Percentiles rank a stretch among this genome's conserved stretches.
These are phyloP conservation scores for Dactylonectria estremocensis DNA, from an alignment of 2,329 filamentous ascomycete species.

Conservation along the genomic window DNA sequence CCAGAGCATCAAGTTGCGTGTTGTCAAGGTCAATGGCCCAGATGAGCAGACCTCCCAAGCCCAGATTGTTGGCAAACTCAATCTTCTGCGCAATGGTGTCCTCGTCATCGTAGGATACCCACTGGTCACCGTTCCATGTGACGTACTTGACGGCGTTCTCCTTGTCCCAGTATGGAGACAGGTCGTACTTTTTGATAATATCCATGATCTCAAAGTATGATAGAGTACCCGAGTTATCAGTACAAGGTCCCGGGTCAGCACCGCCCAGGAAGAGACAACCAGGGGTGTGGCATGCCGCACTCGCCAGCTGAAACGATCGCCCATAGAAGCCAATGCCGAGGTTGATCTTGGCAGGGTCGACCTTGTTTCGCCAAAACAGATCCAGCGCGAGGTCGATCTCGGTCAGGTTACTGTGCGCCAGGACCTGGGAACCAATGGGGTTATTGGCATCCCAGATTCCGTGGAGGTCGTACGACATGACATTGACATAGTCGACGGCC, in stretches of 20 bases:
- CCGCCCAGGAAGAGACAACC: slow-evolving; percentile 35
- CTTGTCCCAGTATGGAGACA: slow-evolving; percentile 46
- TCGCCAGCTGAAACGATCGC: slow-evolving; percentile 49
- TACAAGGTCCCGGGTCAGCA: slow-evolving; percentile 41
- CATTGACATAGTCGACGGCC: slow-evolving; percentile 6
- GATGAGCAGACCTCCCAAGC: slow-evolving; percentile 53
- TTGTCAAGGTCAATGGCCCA: slow-evolving; percentile 52
- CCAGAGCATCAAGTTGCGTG: slow-evolving; percentile 36
- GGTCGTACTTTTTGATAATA: slow-evolving; percentile 42
- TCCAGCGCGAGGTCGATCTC: slow-evolving; percentile 60
- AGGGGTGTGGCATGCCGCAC: slow-evolving; percentile 33
- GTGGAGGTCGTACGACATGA: slow-evolving; percentile 14
- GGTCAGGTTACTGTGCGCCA: slow-evolving; percentile 62
- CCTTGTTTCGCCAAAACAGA: slow-evolving; percentile 62
- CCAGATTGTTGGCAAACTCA: slow-evolving; percentile 48
- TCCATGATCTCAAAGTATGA: slow-evolving; percentile 45
- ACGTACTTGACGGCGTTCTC: slow-evolving; percentile 52
- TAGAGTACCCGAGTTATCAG: slow-evolving; percentile 44
- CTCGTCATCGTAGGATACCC: slow-evolving; percentile 53
- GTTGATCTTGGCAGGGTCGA: slow-evolving; percentile 59
- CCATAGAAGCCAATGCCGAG: slow-evolving; percentile 64
- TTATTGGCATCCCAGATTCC: slow-evolving; percentile 17
- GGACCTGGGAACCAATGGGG: slow-evolving; percentile 41
- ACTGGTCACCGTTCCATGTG: slow-evolving; percentile 55
- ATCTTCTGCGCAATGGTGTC: slow-evolving; percentile 36